A percentile compares a stretch with the other conserved stretches of the same genome.
Evolutionary conservation across 495 filamentous ascomycete species (phyloP).

Genomic region (Alectoria sarmentosa): DNA sequence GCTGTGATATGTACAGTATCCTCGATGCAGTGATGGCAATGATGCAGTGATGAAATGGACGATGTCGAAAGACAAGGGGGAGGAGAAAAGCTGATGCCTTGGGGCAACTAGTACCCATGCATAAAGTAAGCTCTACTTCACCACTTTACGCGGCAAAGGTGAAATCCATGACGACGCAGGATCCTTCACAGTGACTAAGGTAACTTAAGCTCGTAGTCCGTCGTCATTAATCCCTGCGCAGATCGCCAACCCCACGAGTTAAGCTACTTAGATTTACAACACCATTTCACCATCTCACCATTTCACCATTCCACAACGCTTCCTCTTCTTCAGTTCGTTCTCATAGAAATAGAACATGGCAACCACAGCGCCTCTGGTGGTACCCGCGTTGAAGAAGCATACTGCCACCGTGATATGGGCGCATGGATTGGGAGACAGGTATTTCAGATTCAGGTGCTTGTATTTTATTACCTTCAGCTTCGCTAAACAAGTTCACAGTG

Average conservation of each 20-base stretch:
- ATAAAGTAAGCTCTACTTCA: background rate
- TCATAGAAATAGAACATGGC: conserved; percentile 6
- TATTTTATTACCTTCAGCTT: background rate
- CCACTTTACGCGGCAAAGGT: background rate
- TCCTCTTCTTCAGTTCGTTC: too few relatives aligned
- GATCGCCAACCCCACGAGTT: background rate
- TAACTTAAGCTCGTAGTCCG: background rate
- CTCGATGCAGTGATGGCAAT: background rate
- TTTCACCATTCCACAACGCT: too few relatives aligned
- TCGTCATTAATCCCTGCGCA: background rate
- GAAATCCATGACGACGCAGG: conserved; percentile 2
- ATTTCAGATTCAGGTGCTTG: conserved; percentile 13
- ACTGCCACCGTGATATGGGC: conserved; percentile 93
- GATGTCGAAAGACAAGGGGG: background rate
- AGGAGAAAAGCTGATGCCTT: background rate
- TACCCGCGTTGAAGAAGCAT: conserved; percentile 83
- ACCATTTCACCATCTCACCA: background rate
- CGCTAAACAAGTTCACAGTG: conserved; percentile 34
- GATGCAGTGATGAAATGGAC: too few relatives aligned
- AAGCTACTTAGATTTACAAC: background rate
- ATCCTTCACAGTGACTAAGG: too few relatives aligned
- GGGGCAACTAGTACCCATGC: background rate
- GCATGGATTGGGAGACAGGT: conserved; percentile 84
- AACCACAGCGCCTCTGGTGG: conserved; percentile 54
- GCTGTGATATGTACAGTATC: background rate